Evolutionary conservation across 1,139 yeast genomes (phyloP), one percentile per base, ranked within the genome.

Genomic region (Magnusiomyces ingens): DNA sequence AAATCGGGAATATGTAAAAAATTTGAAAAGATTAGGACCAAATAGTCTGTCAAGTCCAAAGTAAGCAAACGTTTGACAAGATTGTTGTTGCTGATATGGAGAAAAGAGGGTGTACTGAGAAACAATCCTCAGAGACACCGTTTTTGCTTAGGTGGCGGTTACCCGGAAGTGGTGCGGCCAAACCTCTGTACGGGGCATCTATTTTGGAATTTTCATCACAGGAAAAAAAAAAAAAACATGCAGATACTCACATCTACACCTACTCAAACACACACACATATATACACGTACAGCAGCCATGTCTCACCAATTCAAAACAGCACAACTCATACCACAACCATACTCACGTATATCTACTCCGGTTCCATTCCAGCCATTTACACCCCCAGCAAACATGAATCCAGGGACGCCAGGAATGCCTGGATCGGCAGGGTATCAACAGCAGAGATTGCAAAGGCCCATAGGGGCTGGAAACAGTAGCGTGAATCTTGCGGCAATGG

Each of bases 331-430:
- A 18, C 55, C 52, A 8, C 58, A 51, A 45, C 60, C 61, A 18
- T 56, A 58, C 46, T 59, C 62, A 3, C 55, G 58, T 26, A 56
- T 57, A 43, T 52, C 59, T 3, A 61, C 64, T 15, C 64, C 64
- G 4, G 50, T 56, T 13, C 59, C 62, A 5, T 51, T 54, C 21
- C 60, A 58, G 43, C 57, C 60, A 17, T 58, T 52, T 49, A 58
- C 60, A 8, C 56, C 61, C 18, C 58, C 59, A 17, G 52, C 54
- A 8, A 48, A 38, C n/a, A 26, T 26, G 32, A 19, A 19, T 15
- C 18, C 21, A 40, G 44, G 44, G 12, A 40, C 44, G 4, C 44
- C 44, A 5, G 18, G 13, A 4, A 17, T 19, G 21, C 44, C 21
- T 40, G 44, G 32, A 26, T 26, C 32, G 32, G 32, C 32, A 40